A percentile compares a stretch with the other conserved stretches of the same genome.
Evolutionary conservation across 1,284 basidiomycete species (phyloP).

Genomic region (Ustilago tritici): DNA sequence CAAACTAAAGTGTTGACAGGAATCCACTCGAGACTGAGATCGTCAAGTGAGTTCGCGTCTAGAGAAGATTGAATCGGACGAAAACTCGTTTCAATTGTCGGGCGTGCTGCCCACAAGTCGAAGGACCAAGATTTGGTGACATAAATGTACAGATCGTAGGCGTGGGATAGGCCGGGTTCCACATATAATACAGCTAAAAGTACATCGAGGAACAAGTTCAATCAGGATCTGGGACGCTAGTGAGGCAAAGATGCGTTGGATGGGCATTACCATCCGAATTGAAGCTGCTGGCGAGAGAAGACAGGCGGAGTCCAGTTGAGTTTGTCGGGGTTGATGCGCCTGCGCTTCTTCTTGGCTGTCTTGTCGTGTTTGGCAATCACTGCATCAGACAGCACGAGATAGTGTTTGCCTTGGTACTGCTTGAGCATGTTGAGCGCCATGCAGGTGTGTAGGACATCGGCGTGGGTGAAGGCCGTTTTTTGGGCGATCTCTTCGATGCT

Average conservation of each 20-base stretch:
- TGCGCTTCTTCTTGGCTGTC: constrained; percentile 81
- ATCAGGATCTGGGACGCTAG: neutral
- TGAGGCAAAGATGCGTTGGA: neutral
- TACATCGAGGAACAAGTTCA: constrained; percentile 1
- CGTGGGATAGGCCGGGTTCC: neutral
- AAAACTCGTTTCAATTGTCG: neutral
- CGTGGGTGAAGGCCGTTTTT: constrained; percentile 94
- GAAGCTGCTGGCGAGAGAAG: constrained; percentile 67
- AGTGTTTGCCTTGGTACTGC: constrained; percentile 93
- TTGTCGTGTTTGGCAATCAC: constrained; percentile 92
- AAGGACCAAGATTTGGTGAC: neutral
- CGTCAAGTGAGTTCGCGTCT: neutral
- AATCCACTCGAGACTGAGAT: neutral
- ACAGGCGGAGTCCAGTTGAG: constrained; percentile 86
- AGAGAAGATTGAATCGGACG: neutral
- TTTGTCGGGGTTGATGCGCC: constrained; percentile 82
- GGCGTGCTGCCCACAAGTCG: neutral
- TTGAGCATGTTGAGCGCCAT: constrained; percentile 95
- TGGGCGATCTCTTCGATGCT: constrained; percentile 98
- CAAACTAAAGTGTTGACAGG: neutral
- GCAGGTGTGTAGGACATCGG: constrained; percentile 98
- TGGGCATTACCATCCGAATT: constrained; percentile 60
- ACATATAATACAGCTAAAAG: constrained; percentile 8
- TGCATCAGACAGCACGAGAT: constrained; percentile 90
- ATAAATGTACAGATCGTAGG: neutral